A percentile compares a stretch with the other conserved stretches of the same genome.
These are phyloP conservation scores for Leccinum imitatum DNA, from an alignment of 768 basidiomycete species.

Conservation along the genomic window DNA sequence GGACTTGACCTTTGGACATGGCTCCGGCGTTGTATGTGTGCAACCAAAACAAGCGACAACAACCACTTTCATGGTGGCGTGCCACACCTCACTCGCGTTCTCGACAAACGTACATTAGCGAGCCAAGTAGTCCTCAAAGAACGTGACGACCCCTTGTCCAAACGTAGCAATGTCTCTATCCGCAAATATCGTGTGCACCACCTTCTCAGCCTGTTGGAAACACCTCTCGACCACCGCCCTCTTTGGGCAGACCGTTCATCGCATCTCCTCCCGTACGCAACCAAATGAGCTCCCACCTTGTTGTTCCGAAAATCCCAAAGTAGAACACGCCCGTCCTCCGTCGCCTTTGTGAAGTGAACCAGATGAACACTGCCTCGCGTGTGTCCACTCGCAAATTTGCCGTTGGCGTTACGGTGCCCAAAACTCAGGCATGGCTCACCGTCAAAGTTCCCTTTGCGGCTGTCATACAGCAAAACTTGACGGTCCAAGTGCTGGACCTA, in stretches of 20 bases:
- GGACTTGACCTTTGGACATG: constrained; percentile 75
- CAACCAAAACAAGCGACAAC: constrained; percentile 26
- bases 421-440: constrained; percentile 44
- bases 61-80: constrained; percentile 8
- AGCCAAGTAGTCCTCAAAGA: constrained; percentile 34
- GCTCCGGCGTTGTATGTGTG: constrained; percentile 3
- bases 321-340: constrained; percentile 42
- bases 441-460: constrained; percentile 39
- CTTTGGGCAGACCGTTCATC: constrained; percentile 32
- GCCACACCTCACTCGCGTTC: constrained; percentile 13
- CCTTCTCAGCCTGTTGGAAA: constrained; percentile 33
- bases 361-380: constrained; percentile 41
- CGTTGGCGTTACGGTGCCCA: constrained; percentile 36
- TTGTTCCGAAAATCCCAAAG: constrained; percentile 52
- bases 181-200: constrained; percentile 42
- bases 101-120: constrained; percentile 11
- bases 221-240: constrained; percentile 35
- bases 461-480: constrained; percentile 51
- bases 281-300: constrained; percentile 36
- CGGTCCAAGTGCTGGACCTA: constrained; percentile 50
- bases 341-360: constrained; percentile 47
- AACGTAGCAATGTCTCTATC: constrained; percentile 43
- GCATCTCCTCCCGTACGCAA: constrained; percentile 11
- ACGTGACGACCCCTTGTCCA: constrained; percentile 39
- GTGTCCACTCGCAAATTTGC: constrained; percentile 27